A percentile compares a stretch with the other conserved stretches of the same genome.
Evolutionary conservation across 345 rosid genomes (phyloP).

Genomic region (Heritiera fomes): DNA sequence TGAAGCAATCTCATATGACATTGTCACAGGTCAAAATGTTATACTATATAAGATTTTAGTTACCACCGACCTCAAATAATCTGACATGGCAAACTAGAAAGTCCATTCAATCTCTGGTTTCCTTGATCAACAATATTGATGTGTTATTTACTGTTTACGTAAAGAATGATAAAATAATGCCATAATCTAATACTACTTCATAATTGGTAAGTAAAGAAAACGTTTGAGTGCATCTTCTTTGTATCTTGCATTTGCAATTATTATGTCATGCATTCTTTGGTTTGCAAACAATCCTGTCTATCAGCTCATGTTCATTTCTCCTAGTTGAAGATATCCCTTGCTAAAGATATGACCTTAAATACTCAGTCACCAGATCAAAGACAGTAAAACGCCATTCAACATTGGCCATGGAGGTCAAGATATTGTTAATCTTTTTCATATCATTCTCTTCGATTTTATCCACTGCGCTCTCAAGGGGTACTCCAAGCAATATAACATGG

Average conservation of each 20-base stretch:
- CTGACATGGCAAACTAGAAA: background rate
- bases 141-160: conserved; percentile 6
- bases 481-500: conserved; percentile 37
- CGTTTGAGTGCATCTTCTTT: conserved; percentile 18
- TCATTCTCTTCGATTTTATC: conserved; percentile 31
- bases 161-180: conserved; percentile 17
- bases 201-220: conserved; percentile 32
- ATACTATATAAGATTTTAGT: too few species aligned
- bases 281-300: conserved; percentile 25
- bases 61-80: too few species aligned
- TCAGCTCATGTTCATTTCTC: background rate
- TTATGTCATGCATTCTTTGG: conserved; percentile 17
- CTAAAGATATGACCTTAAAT: too few species aligned
- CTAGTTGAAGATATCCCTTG: conserved; percentile 24
- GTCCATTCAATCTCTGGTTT: conserved; percentile 7
- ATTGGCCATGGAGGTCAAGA: conserved; percentile 25
- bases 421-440: conserved; percentile 25
- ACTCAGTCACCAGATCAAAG: conserved; percentile 14
- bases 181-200: background rate
- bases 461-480: conserved; percentile 21
- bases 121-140: background rate
- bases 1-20: conserved; percentile 9
- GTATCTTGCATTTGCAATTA: conserved; percentile 36
- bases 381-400: background rate
- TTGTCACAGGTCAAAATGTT: too few species aligned